Evolutionary conservation across 768 basidiomycete genomes (phyloP).

Genomic region (Phaeotremella fagi): DNA sequence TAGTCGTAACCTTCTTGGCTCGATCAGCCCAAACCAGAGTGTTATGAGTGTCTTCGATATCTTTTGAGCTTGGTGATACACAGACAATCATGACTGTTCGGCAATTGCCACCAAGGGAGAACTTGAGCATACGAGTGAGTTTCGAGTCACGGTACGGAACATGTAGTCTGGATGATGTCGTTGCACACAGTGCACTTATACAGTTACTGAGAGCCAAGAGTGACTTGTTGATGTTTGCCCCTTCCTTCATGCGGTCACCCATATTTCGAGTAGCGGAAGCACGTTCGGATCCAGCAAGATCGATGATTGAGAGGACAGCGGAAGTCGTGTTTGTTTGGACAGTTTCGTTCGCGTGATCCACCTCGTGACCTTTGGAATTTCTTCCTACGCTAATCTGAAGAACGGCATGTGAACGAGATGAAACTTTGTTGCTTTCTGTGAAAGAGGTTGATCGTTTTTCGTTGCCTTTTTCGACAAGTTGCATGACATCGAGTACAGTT

Average conservation of each 20-base stretch:
- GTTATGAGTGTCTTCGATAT: conserved; percentile 98
- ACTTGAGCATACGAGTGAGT: conserved; percentile 93
- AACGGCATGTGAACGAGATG: conserved; percentile 95
- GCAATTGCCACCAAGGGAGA: conserved; percentile 97
- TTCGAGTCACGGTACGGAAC: conserved; percentile 98
- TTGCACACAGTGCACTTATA: conserved; percentile 93
- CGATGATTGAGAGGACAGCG: conserved; percentile 93
- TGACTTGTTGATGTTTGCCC: conserved; percentile 98
- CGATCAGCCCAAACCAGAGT: conserved; percentile 96
- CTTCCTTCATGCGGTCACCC: conserved; percentile 97
- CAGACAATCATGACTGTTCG: conserved; percentile 99
- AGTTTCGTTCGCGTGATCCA: conserved; percentile 71
- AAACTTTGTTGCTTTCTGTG: conserved; percentile 93
- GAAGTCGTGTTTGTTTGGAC: conserved; percentile 51
- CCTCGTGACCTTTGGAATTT: conserved; percentile 64
- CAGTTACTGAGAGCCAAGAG: conserved; percentile 95
- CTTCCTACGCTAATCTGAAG: conserved; percentile 91
- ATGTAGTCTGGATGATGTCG: conserved; percentile 68
- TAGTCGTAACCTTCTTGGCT: conserved; percentile 97
- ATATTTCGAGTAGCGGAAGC: conserved; percentile 95
- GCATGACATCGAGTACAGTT: conserved; percentile 86
- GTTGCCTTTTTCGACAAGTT: conserved; percentile 86
- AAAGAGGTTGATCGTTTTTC: conserved; percentile 81
- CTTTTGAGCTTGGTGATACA: conserved; percentile 85
- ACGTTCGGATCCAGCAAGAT: conserved; percentile 93